Conservation (phyloP, 192 early-diverging fungal genomes). For the Piromyces finnis region DNA sequence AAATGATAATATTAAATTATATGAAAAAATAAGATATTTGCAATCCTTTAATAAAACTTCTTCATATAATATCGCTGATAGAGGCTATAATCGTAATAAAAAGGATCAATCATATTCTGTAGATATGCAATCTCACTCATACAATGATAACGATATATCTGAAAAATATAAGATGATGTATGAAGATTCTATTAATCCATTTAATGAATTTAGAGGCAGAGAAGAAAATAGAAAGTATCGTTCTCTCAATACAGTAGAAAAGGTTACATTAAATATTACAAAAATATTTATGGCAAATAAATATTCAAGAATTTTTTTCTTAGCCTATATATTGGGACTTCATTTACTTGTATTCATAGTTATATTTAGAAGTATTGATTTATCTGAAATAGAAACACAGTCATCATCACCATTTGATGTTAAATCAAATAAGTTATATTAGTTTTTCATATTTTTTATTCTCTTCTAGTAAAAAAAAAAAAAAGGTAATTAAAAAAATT, state of each 20-base stretch:
- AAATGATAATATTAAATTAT: constrained; percentile 73
- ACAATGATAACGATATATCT: constrained; percentile 7
- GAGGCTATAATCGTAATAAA: constrained; percentile 2
- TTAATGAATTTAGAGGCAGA: constrained; percentile 62
- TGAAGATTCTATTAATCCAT: constrained; percentile 79
- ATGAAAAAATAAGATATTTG: constrained; percentile 75
- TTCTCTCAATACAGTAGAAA: background rate
- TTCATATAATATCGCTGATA: constrained; percentile 2
- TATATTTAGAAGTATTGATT: background rate
- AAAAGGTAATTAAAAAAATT: too few relatives aligned
- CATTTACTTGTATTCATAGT: constrained; percentile 59
- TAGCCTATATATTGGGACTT: constrained; percentile 45
- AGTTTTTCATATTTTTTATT: background rate
- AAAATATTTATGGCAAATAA: constrained; percentile 33
- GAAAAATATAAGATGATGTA: constrained; percentile 59
- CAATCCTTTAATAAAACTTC: constrained; percentile 39
- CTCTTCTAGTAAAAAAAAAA: too few relatives aligned
- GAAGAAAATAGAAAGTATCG: constrained; percentile 25
- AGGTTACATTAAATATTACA: background rate
- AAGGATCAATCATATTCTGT: background rate
- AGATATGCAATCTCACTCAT: background rate
- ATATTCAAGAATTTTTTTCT: constrained; percentile 44
- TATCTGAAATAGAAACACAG: background rate
- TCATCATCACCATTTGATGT: background rate
- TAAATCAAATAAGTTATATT: background rate